Evolutionary conservation across 169 alveolate species (phyloP), one percentile per base, ranked within the genome.

Genomic region (Eimeria praecox): DNA sequence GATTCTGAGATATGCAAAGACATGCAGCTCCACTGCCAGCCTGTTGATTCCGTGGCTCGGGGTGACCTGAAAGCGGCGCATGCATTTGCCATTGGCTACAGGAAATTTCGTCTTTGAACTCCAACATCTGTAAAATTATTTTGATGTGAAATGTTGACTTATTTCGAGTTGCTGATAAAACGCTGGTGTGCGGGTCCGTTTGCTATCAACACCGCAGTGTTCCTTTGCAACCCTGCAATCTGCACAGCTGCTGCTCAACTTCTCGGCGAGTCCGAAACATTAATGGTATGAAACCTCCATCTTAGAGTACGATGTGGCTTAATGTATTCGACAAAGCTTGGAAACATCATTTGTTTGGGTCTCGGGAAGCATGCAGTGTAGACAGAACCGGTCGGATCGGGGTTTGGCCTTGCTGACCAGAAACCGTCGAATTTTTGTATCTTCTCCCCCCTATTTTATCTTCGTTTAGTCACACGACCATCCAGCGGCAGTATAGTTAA

Each of bases 61-160:
- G 78, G 78, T 75, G 86, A 75, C 86, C 86, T 75, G 40, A 38
- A 75, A 8, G 62, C 38, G 86, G 24, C 62, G 86, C 86, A 75
- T 75, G 86, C 86, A 33, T 69, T 33, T 69, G 12, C 16, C 38
- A 42, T 30, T 33, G 42, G 78, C 78, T 27, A 46, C 78, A 69
- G 20, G 78, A 33, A 33, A 33, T 4, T 33, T 69, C 78, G 46
- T 69, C 22, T 33, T 24, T 6, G 20, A 62, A 24, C 6, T 69
- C 12, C 22, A 33, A 5, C 46, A 69, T n/a, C 78, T 69, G 8
- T 33, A 0, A 33, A 33, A 30, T 22, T 33, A 10, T 30, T 69
- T n/a, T 69, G 5, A 22, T n/a, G 4, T 33, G 4, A 12, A 69
- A 1, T 33, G 14, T 4, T 6, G 20, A 22, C 46, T 69, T 24